Percentiles rank a stretch among this genome's conserved stretches.
phyloP scores from a whole-genome alignment of 1,284 basidiomycete genomes.

The Ganoderma sinense region DNA sequence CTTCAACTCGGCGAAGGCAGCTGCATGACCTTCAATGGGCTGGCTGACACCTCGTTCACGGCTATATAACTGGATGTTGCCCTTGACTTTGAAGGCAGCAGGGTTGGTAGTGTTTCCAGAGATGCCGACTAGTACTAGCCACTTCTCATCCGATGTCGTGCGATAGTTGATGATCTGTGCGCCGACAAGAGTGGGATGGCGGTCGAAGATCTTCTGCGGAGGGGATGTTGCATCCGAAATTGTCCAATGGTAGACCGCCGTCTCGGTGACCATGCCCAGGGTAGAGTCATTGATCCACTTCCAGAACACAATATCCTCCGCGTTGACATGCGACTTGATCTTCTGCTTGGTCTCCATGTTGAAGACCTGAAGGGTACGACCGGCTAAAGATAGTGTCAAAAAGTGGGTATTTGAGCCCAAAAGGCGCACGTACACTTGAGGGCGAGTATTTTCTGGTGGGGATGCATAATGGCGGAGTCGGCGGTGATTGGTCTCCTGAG shows the following conservation, averaged over 20 bases:
- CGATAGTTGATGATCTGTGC: slow-evolving; percentile 99
- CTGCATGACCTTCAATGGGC: slow-evolving; percentile 98
- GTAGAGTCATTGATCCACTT: slow-evolving; percentile 95
- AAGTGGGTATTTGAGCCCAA: neutral
- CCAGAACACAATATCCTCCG: slow-evolving; percentile 98
- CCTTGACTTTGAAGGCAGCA: slow-evolving; percentile 97
- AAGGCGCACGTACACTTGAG: slow-evolving; percentile 75
- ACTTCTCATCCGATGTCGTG: slow-evolving; percentile 91
- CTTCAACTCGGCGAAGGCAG: slow-evolving; percentile 94
- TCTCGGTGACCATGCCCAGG: slow-evolving; percentile 96
- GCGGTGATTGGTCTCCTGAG: slow-evolving; percentile 96
- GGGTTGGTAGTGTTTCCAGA: slow-evolving; percentile 93
- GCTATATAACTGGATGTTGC: slow-evolving; percentile 95
- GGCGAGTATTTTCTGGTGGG: slow-evolving; percentile 95
- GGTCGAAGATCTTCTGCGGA: slow-evolving; percentile 94
- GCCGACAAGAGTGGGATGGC: slow-evolving; percentile 93
- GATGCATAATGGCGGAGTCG: slow-evolving; percentile 99
- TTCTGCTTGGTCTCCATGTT: slow-evolving; percentile 98
- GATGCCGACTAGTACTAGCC: slow-evolving; percentile 97
- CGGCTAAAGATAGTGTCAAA: slow-evolving; percentile 59
- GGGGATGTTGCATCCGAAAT: slow-evolving; percentile 77
- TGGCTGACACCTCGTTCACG: slow-evolving; percentile 94
- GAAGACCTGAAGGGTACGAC: slow-evolving; percentile 96
- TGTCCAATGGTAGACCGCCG: slow-evolving; percentile 95
- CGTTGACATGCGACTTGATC: slow-evolving; percentile 95